Evolutionary conservation across 352 stramenopile species (phyloP).

Genomic region (Pythium oligandrum): DNA sequence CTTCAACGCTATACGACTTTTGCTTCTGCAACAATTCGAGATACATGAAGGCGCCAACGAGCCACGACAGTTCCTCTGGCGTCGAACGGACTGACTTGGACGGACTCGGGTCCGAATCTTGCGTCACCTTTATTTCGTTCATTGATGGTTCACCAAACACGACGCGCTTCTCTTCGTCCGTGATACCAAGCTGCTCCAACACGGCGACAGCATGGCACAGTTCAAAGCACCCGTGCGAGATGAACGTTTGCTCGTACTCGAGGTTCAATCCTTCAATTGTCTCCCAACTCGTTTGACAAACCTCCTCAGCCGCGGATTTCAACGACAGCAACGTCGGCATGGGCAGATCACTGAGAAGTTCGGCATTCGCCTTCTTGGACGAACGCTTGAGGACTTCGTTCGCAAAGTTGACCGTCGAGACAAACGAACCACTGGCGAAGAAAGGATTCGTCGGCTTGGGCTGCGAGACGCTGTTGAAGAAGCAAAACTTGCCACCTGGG

Average conservation of each 20-base stretch:
- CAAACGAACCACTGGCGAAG: conserved; percentile 42
- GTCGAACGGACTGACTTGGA: background rate
- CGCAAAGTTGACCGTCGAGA: conserved; percentile 15
- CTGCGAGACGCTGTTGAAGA: conserved; percentile 38
- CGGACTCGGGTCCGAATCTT: conserved; percentile 3
- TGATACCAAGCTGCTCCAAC: conserved; percentile 46
- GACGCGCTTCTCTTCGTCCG: conserved; percentile 44
- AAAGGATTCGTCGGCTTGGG: conserved; percentile 36
- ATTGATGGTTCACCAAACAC: conserved; percentile 48
- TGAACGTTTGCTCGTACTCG: conserved; percentile 13
- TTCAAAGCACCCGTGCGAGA: conserved; percentile 43
- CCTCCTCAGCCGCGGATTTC: conserved; percentile 22
- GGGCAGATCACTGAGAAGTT: conserved; percentile 30
- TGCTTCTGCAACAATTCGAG: conserved; percentile 56
- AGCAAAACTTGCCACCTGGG: conserved; percentile 44
- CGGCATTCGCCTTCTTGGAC: conserved; percentile 7
- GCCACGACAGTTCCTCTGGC: conserved; percentile 42
- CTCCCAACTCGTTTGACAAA: conserved; percentile 27
- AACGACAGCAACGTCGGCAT: conserved; percentile 36
- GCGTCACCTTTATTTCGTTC: conserved; percentile 8
- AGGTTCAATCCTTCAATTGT: conserved; percentile 9
- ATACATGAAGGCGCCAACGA: conserved; percentile 66
- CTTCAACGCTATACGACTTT: conserved; percentile 50
- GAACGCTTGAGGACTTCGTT: conserved; percentile 28
- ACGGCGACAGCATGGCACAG: conserved; percentile 62